phyloP scores from a whole-genome alignment of 2,329 filamentous ascomycete genomes.

The Neonectria sp. region DNA sequence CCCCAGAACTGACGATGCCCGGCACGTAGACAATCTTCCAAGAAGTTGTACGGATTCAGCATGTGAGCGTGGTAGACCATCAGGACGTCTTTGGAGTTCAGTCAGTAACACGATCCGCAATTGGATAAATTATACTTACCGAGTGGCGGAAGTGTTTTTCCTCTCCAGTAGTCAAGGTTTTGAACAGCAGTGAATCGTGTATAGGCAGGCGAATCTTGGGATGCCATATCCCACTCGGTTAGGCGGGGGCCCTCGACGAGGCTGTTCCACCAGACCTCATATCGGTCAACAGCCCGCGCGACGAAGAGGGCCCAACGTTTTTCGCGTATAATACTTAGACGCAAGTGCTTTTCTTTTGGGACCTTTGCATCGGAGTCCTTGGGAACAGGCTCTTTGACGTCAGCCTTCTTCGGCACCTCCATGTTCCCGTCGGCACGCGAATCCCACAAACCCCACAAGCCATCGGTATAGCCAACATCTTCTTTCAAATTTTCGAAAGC shows the following conservation, averaged over 20 bases:
- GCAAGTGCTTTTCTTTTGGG: constrained; percentile 35
- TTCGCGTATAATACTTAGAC: constrained; percentile 69
- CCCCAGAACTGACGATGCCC: constrained; percentile 61
- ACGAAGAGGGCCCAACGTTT: constrained; percentile 79
- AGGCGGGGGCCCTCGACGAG: constrained; percentile 25
- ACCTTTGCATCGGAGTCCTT: constrained; percentile 41
- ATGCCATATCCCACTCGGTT: constrained; percentile 30
- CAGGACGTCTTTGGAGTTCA: constrained; percentile 67
- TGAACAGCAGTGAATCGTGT: constrained; percentile 16
- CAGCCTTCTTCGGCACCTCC: constrained; percentile 25
- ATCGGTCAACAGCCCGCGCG: constrained; percentile 74
- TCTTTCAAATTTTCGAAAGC: constrained; percentile 75
- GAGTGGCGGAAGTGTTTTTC: constrained; percentile 39
- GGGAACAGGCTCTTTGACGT: constrained; percentile 26
- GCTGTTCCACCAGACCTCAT: constrained; percentile 70
- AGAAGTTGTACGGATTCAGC: constrained; percentile 74
- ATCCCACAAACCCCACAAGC: constrained; percentile 72
- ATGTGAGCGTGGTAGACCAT: constrained; percentile 83
- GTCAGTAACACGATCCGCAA: constrained; percentile 5
- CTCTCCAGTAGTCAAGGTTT: constrained; percentile 34
- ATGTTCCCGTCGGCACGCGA: constrained; percentile 49
- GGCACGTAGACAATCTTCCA: constrained; percentile 42
- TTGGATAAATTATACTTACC: constrained; percentile 26
- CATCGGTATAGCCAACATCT: constrained; percentile 70
- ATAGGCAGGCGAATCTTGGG: constrained; percentile 16